Percentiles rank a stretch among this genome's conserved stretches.
Evolutionary conservation across 257 asterid genomes (phyloP).

Genomic region (Salvia splendens): DNA sequence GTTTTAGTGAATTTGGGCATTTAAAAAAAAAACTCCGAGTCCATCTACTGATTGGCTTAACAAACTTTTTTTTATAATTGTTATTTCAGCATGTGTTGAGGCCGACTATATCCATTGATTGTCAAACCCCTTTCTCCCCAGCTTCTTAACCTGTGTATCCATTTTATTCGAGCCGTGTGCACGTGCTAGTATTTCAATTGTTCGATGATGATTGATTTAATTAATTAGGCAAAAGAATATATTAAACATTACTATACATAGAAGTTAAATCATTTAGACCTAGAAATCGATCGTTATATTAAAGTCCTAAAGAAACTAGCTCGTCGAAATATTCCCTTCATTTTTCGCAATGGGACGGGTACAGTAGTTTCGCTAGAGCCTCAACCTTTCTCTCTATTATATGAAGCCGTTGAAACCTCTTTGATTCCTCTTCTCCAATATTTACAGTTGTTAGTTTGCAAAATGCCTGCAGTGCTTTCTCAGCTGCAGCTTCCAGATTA

Average conservation of each 20-base stretch:
- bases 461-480: constrained; percentile 47
- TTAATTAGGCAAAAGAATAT: background rate
- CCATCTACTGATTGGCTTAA: no score
- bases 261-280: background rate
- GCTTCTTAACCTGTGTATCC: rapidly evolving
- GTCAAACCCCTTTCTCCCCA: no score
- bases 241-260: background rate
- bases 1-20: no score
- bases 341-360: constrained; percentile 30
- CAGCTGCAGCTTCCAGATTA: constrained; percentile 58
- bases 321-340: constrained; percentile 20
- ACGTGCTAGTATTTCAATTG: no score
- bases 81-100: no score
- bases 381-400: constrained; percentile 46
- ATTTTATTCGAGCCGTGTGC: no score
- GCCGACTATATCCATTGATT: no score
- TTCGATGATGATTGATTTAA: no score
- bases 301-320: background rate
- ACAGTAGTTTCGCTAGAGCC: constrained; percentile 42
- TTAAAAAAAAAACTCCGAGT: no score
- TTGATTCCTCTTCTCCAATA: constrained; percentile 31
- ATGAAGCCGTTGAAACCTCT: constrained; percentile 36
- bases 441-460: constrained; percentile 38
- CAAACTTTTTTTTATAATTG: no score
- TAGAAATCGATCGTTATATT: background rate